Evolutionary conservation across 345 rosid genomes (phyloP), one percentile per base, ranked within the genome.

Genomic region (Chamaenerion angustifolium): DNA sequence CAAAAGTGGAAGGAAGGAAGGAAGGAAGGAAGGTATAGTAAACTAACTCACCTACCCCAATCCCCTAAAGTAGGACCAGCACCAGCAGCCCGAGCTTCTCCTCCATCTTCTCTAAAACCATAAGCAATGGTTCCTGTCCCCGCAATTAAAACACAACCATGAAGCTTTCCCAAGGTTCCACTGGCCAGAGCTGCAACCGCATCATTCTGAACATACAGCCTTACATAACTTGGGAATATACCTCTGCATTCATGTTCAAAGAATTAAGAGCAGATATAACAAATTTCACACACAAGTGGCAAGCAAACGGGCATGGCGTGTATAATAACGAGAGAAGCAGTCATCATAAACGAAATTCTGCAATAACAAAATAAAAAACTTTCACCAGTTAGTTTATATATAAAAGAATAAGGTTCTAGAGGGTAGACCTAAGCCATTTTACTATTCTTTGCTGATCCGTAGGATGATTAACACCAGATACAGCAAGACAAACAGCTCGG

Each of bases 1-100:
- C 4, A 21, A 21, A 21, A 21, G 25, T 21, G 25, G 4, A 21
- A 21, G 25, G 4, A 21, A 21, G 25, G 25, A 21, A n/a, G n/a
- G n/a, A n/a, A n/a, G n/a, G 5, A 23, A 23, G 2, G 3, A 15
- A 48, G 37, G 12, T 35, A 7, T 6, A 19, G 12, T n/a, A 12
- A 49, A 19, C 12, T 43, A 19, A 46, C 46, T 2, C 64, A 89
- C 96, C 95, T 90, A 57, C 98, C 98, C 94, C 96, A 86, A 55
- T 90, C 98, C 37, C 98, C 96, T 55, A 90, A 63, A 70, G 78
- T 65, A 54, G 98, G 98, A 47, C 98, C 96, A 42, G 79, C 98
- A 48, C 98, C 98, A 57, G 85, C 81, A 14, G 95, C 98, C 25
- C 96, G 71, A 53, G 96, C 98, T 56, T 81, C 87, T 71, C 80